Evolutionary conservation across 441 rosid species (phyloP), one percentile per base, ranked within the genome.

Genomic region (Flueggea neowawraea): DNA sequence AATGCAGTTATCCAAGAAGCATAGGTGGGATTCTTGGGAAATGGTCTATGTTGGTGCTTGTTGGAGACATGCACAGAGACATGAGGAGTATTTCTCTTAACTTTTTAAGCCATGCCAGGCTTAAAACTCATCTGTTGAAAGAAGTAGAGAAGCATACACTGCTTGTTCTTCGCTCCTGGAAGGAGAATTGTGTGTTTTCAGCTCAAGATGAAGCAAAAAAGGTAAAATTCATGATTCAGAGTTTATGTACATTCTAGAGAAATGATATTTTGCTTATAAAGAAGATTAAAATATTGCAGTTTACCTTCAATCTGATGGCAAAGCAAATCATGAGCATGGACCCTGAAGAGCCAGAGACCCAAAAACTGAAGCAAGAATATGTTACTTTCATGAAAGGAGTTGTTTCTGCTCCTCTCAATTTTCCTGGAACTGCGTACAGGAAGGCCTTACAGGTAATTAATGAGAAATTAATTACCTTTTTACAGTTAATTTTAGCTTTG

Each of bases 371-470:
- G 79, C 82, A 79, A 75, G 97, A 94, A 74, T 94, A 94, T 60
- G 89, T 94, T 55, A 94, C 97, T 77, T 94, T 94, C 82, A 94
- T 94, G 99, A 94, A 94, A 78, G 99, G 97, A 55, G 97, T 89
- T 10, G 91, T 94, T 16, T 94, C 99, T 69, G 84, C 97, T 66
- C 99, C 99, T 36, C 56, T 94, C 9, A 94, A 94, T 76, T 79
- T 91, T 11, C 99, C 98, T 3, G 97, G 99, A 74, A 91, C 97
- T 45, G 84, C 99, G 22, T 91, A 91, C 66, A 77, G 94, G 69
- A 89, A 74, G 66, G 99, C 99, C 54, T 73, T 94, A 16, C 75
- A 86, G 88, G 98, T 90, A 74, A 33, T 6, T 28, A 51, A 54
- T 31, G n/a, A n/a, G n/a, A n/a, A n/a, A n/a, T n/a, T n/a, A n/a